Percentiles rank a stretch among this genome's conserved stretches.
phyloP scores from a whole-genome alignment of 768 basidiomycete species.

The Macrolepiota albuminosa region DNA sequence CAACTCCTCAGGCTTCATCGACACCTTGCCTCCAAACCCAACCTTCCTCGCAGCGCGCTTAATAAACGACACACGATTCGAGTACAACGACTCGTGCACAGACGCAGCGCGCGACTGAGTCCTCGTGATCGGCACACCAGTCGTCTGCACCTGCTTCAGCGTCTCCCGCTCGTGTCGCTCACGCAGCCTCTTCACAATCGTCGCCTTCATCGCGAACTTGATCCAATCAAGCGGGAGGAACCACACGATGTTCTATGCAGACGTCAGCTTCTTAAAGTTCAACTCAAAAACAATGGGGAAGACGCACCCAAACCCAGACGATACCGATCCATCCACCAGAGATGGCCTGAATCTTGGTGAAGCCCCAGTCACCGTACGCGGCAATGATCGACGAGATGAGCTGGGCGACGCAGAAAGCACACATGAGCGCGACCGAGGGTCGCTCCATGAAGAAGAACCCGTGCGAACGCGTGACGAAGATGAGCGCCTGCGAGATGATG shows the following conservation, averaged over 20 bases:
- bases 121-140: slow-evolving; percentile 73
- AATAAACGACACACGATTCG: slow-evolving; percentile 93
- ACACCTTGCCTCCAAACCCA: slow-evolving; percentile 78
- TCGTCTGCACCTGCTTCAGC: slow-evolving; percentile 25
- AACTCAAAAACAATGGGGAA: not conserved
- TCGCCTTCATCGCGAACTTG: slow-evolving; percentile 96
- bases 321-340: slow-evolving; percentile 97
- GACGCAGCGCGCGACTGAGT: slow-evolving; percentile 89
- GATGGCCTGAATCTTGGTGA: slow-evolving; percentile 76
- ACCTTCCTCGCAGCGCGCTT: slow-evolving; percentile 84
- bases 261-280: too few relatives aligned
- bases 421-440: slow-evolving; percentile 83
- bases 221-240: slow-evolving; percentile 93
- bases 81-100: slow-evolving; percentile 89
- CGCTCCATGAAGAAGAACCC: slow-evolving; percentile 97
- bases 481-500: slow-evolving; percentile 97
- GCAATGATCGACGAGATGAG: slow-evolving; percentile 95
- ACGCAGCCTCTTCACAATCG: slow-evolving; percentile 82
- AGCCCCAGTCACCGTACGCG: slow-evolving; percentile 89
- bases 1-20: slow-evolving; percentile 81
- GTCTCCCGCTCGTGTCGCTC: slow-evolving; percentile 51
- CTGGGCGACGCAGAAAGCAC: slow-evolving; percentile 91
- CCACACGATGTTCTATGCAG: slow-evolving; percentile 83
- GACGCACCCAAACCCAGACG: slow-evolving; percentile 90
- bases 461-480: slow-evolving; percentile 94